Evolutionary conservation across 805 yeast species (phyloP).

Genomic region (Metschnikowia kunwiensis): DNA sequence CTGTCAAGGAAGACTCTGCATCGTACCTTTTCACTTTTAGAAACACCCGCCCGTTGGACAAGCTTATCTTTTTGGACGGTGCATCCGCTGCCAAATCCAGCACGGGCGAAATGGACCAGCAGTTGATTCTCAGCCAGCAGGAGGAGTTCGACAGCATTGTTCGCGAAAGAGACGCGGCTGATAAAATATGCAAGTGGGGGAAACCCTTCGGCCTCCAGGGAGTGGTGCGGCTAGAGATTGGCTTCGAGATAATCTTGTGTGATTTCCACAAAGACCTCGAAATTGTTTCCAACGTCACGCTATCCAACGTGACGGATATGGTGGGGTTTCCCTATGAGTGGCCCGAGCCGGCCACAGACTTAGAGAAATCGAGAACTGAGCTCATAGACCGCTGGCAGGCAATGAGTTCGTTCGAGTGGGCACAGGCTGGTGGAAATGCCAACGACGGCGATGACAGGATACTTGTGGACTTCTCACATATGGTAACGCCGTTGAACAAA

Average conservation of each 20-base stretch:
- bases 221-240: slow-evolving; percentile 53
- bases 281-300: slow-evolving; percentile 44
- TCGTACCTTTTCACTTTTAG: slow-evolving; percentile 43
- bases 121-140: slow-evolving; percentile 22
- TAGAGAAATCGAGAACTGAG: slow-evolving; percentile 7
- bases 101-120: slow-evolving; percentile 61
- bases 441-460: slow-evolving; percentile 50
- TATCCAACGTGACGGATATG: slow-evolving; percentile 34
- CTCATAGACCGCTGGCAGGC: slow-evolving; percentile 27
- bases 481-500: slow-evolving; percentile 52
- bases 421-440: slow-evolving; percentile 44
- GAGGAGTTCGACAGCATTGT: slow-evolving; percentile 22
- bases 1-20: no score
- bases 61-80: slow-evolving; percentile 56
- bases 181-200: slow-evolving; percentile 55
- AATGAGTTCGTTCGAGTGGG: slow-evolving; percentile 43
- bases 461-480: slow-evolving; percentile 48
- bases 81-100: slow-evolving; percentile 62
- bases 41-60: slow-evolving; percentile 46
- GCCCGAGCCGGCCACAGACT: slow-evolving; percentile 1
- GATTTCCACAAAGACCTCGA: slow-evolving; percentile 51
- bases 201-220: slow-evolving; percentile 56
- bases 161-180: slow-evolving; percentile 46
- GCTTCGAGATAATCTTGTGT: slow-evolving; percentile 61
- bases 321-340: slow-evolving; percentile 36